phyloP scores from a whole-genome alignment of 495 filamentous ascomycete genomes.

The Coniosporium apollinis region DNA sequence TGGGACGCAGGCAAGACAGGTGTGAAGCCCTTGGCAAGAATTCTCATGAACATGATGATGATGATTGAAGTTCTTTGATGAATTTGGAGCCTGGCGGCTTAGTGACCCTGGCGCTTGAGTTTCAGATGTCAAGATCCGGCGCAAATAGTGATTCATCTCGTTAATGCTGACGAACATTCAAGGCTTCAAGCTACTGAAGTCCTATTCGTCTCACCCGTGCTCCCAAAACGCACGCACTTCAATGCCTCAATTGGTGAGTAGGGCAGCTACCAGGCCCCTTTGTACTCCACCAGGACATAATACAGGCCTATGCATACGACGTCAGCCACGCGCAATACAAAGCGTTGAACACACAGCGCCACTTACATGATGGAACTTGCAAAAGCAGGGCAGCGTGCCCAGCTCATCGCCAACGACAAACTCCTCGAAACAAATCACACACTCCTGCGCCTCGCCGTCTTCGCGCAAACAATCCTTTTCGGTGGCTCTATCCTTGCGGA shows the following conservation, averaged over 20 bases:
- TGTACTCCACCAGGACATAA: conserved; percentile 24
- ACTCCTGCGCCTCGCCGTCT: conserved; percentile 46
- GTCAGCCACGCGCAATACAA: background rate
- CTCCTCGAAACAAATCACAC: conserved; percentile 92
- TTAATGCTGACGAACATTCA: too few species aligned
- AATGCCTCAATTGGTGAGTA: conserved; percentile 23
- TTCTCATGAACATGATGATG: too few species aligned
- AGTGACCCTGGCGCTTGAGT: too few species aligned
- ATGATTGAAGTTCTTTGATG: too few species aligned
- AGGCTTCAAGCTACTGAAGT: too few species aligned
- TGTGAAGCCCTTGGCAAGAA: too few species aligned
- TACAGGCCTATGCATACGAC: conserved; percentile 13
- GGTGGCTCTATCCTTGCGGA: conserved; percentile 55
- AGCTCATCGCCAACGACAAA: conserved; percentile 72
- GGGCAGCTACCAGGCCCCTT: conserved; percentile 25
- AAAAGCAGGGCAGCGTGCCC: conserved; percentile 78
- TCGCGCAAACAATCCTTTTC: conserved; percentile 82
- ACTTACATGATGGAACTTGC: conserved; percentile 63
- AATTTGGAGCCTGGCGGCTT: too few species aligned
- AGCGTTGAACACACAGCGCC: background rate
- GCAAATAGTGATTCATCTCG: too few species aligned
- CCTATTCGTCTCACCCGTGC: too few species aligned
- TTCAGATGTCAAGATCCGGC: too few species aligned
- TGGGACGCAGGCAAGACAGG: too few species aligned
- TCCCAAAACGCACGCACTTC: too few species aligned